Base-by-base conservation (phyloP, 2,329 filamentous ascomycete species). In the Metarhizium rileyi region DNA sequence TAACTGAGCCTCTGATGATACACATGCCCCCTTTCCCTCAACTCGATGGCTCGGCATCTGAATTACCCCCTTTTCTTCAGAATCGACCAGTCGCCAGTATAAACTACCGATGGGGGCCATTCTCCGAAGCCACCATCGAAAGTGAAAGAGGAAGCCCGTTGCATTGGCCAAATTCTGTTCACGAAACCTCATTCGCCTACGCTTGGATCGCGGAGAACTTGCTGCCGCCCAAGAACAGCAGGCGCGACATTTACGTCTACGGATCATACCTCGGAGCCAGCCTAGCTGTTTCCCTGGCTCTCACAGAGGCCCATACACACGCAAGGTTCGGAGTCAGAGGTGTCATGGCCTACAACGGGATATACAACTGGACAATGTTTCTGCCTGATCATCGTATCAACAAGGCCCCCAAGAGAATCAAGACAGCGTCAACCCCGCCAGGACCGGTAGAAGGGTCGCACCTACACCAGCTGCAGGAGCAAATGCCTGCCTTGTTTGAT, bases 291-390 rank as follows among this genome's bases (percentile, higher is more conserved):
- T 74, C 77, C 1, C 66, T 84, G 3, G 74, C 79, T 8, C 62
- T 84, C 41, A 83, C 78, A 2, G 78, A 83, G 59, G 66, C 72
- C 1, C 67, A 70, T 42, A 56, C 65, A 2, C 65, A 74, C 48
- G 57, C 64, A 14, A 63, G 57, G 28, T 69, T 77, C 57, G 69
- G 67, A 36, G 67, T 83, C 41, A 70, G 75, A 9, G 79, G 79
- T 7, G 61, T 81, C 28, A 64, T 79, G 16, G 71, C 73, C 7
- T 75, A 75, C 62, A 80, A 84, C 55, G 80, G 78, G 40, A 71
- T 84, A 51, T 84, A 80, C 64, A 76, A 84, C 65, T 84, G 80
- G 81, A 80, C 78, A 50, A 76, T 70, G 61, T 78, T 82, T 51
- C 68, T 80, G 10, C 75, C 75, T 0, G 71, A 75, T 53, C 75